A percentile compares a stretch with the other conserved stretches of the same genome.
Conservation (phyloP, 176 grass and related monocot genomes). For the Aechmea fasciata region DNA sequence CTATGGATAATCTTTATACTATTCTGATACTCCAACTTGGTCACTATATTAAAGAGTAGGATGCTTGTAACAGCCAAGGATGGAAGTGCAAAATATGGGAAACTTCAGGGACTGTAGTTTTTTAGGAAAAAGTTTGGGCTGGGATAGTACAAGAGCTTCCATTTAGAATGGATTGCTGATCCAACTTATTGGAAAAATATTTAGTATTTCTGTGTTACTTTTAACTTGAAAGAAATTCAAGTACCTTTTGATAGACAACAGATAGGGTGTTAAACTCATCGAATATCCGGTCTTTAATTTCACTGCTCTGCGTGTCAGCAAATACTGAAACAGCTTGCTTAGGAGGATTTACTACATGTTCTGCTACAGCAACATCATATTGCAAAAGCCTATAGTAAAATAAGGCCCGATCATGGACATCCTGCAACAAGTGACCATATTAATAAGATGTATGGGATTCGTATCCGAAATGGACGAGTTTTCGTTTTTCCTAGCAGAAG, state of each 20-base stretch:
- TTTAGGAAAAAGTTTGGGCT: too few species aligned
- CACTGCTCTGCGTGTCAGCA: conserved; percentile 89
- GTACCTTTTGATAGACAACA: conserved; percentile 95
- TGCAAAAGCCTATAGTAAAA: conserved; percentile 99
- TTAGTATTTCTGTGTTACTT: background rate
- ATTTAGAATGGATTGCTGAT: background rate
- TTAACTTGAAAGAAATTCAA: background rate
- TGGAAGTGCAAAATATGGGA: background rate
- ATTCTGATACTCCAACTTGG: too few species aligned
- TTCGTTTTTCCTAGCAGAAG: background rate
- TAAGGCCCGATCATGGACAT: conserved; percentile 95
- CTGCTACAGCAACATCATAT: conserved; percentile 69
- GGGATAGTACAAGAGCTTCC: too few species aligned
- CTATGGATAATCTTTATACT: too few species aligned
- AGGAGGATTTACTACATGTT: conserved; percentile 89
- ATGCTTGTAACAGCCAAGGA: too few species aligned
- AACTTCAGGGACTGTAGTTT: background rate
- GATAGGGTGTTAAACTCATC: conserved; percentile 96
- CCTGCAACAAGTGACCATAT: conserved; percentile 42
- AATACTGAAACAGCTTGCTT: conserved; percentile 99
- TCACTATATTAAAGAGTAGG: too few species aligned
- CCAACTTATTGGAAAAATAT: background rate
- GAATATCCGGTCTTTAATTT: conserved; percentile 98
- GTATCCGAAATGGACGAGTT: background rate
- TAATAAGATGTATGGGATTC: conserved; percentile 10